Base-by-base conservation (phyloP, 768 basidiomycete species). In the Fomitopsis pulvina region DNA sequence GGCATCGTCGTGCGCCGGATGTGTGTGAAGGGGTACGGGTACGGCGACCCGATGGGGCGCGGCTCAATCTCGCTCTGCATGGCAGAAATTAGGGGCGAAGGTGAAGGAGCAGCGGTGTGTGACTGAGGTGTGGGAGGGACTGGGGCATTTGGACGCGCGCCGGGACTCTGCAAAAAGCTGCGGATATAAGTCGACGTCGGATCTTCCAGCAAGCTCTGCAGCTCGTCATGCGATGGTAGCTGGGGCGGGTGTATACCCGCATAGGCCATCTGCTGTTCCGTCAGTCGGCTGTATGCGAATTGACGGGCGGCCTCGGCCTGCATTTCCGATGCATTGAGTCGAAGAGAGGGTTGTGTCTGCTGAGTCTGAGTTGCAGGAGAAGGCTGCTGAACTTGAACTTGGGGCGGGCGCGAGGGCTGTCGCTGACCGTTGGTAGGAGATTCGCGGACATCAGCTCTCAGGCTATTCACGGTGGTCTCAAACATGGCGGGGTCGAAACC, bases 121-220 rank as follows among this genome's bases (percentile, higher is more conserved):
- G 78, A 83, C 48, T 85, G 84, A 2, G 86, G 87, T 0, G 88
- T 90, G 0, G 88, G 87, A 0, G 88, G 87, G 34, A 89, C 75
- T 16, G 88, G 88, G 0, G 85, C 87, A 51, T 81, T 78, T 0
- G 85, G 87, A 0, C 87, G 80, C 2, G 54, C 42, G 40, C 58
- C 53, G 4, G 77, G 71, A 1, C 80, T 75, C 24, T 73, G 76
- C 20, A 80, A 68, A 58, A 82, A 85, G 0, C 75, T 62, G 48
- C 80, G 79, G 32, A 85, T 69, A 62, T 82, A 85, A 12, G 78
- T 69, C 0, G 76, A 75, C 0, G 78, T 72, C 0, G 81, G 69
- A 56, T 85, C 81, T 39, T 85, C 81, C 40, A 72, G 68, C 47
- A 83, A 77, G 53, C 73, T 73, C 11, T 80, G 77, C 27, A 75